Evolutionary conservation across 352 stramenopile species (phyloP).

Genomic region (Thraustochytrium sp.): DNA sequence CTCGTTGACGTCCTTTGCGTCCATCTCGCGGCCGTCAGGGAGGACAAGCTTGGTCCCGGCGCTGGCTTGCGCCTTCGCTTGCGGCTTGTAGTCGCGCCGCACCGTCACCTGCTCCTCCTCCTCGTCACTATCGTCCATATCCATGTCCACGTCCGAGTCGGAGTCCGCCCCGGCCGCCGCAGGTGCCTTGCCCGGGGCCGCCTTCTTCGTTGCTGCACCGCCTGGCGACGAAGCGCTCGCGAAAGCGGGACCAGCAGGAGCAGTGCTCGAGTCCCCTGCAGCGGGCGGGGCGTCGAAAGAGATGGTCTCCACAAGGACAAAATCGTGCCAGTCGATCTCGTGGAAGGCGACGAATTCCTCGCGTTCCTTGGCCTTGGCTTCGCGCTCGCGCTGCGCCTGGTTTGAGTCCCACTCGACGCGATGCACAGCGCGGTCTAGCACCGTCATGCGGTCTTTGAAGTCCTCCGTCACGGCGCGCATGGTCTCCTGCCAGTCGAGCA

Average conservation of each 20-base stretch:
- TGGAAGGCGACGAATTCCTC: slow-evolving; percentile 49
- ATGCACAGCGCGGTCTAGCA: slow-evolving; percentile 62
- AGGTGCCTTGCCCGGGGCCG: not conserved
- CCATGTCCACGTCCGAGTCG: slow-evolving; percentile 55
- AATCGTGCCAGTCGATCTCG: slow-evolving; percentile 97
- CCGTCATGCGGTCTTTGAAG: slow-evolving; percentile 35
- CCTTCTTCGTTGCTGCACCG: not conserved
- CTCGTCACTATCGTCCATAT: slow-evolving; percentile 38
- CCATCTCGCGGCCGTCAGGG: slow-evolving; percentile 77
- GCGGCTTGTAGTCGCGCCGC: slow-evolving; percentile 74
- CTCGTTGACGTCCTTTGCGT: slow-evolving; percentile 80
- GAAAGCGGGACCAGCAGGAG: slow-evolving; percentile 29
- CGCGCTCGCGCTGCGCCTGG: slow-evolving; percentile 52
- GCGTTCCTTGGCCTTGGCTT: slow-evolving; percentile 51
- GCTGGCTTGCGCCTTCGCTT: slow-evolving; percentile 51
- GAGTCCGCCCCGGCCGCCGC: slow-evolving; percentile 59
- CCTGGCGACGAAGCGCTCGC: not conserved
- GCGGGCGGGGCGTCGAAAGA: slow-evolving; percentile 85
- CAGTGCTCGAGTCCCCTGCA: not conserved
- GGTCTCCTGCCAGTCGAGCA: slow-evolving; percentile 52
- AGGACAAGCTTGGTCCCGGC: slow-evolving; percentile 61
- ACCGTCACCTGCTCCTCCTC: slow-evolving; percentile 54
- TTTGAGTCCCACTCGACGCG: slow-evolving; percentile 67
- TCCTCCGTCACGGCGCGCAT: not conserved
- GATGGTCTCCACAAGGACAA: slow-evolving; percentile 98